Conservation (phyloP, 164 flowering plant genomes). For the Magnolia kwangsiensis region DNA sequence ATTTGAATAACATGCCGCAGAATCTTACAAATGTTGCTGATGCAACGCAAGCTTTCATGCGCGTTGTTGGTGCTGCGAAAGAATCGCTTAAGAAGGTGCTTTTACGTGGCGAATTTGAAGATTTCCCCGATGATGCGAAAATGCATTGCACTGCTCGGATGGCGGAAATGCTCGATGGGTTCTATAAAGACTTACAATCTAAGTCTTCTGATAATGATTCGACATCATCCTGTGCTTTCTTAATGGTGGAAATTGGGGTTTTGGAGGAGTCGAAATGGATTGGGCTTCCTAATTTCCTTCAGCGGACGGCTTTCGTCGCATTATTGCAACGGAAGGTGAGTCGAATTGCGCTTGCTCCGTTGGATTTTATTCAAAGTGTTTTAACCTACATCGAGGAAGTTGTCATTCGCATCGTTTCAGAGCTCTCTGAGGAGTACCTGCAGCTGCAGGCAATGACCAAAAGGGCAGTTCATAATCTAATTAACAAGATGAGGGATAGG, state of each 20-base stretch:
- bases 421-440: conserved; percentile 26
- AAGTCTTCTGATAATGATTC: conserved; percentile 12
- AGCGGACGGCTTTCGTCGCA: conserved; percentile 20
- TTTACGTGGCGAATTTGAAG: conserved; percentile 32
- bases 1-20: conserved; percentile 30
- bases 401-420: conserved; percentile 15
- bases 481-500: conserved; percentile 16
- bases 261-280: conserved; percentile 35
- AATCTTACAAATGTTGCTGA: conserved; percentile 19
- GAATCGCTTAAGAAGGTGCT: conserved; percentile 30
- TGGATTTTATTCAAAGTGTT: conserved; percentile 17
- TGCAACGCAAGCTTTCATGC: conserved; percentile 33
- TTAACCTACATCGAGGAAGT: conserved; percentile 21
- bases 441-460: conserved; percentile 15
- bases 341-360: conserved; percentile 5
- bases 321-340: conserved; percentile 19
- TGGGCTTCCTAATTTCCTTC: conserved; percentile 38
- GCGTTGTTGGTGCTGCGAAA: conserved; percentile 21
- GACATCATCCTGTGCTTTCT: conserved; percentile 4
- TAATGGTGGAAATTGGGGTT: conserved; percentile 28
- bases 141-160: conserved; percentile 22
- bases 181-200: conserved; percentile 14
- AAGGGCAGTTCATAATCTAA: conserved; percentile 21
- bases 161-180: conserved; percentile 29
- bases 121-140: conserved; percentile 24